These are phyloP conservation scores for Geopyxis carbonaria DNA, from an alignment of 495 filamentous ascomycete genomes.

Conservation along the genomic window DNA sequence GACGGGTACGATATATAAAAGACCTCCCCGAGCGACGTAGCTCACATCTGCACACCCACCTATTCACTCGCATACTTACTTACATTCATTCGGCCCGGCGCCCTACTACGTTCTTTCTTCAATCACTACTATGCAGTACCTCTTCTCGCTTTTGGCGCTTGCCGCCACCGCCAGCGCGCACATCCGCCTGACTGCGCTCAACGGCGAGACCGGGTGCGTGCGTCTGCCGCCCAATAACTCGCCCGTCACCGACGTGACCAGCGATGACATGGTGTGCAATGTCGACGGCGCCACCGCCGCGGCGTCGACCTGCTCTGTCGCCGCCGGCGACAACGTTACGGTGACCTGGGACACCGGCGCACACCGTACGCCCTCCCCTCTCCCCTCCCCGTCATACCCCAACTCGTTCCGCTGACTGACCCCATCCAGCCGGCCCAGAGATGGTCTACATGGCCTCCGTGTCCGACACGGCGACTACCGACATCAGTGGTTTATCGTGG, in stretches of 20 bases:
- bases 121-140: too few species aligned
- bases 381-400: too few species aligned
- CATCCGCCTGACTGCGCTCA: slow-evolving; percentile 9
- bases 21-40: too few species aligned
- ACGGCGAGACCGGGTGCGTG: slow-evolving; percentile 6
- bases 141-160: slow-evolving; percentile 8
- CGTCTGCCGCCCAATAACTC: slow-evolving; percentile 29
- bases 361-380: too few species aligned
- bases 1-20: too few species aligned
- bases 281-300: slow-evolving; percentile 26
- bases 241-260: slow-evolving; percentile 34
- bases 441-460: slow-evolving; percentile 35
- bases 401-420: too few species aligned
- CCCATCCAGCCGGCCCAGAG: slow-evolving; percentile 33
- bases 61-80: too few species aligned
- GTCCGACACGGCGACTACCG: slow-evolving; percentile 26
- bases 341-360: slow-evolving; percentile 31
- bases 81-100: too few species aligned
- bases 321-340: slow-evolving; percentile 30
- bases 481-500: slow-evolving; percentile 32
- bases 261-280: slow-evolving; percentile 41
- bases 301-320: slow-evolving; percentile 27
- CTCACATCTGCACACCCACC: too few species aligned
- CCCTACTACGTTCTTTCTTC: too few species aligned
- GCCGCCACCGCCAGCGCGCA: slow-evolving; percentile 8